Conservation (phyloP, 2,329 filamentous ascomycete species). For the Blastomyces gilchristii region DNA sequence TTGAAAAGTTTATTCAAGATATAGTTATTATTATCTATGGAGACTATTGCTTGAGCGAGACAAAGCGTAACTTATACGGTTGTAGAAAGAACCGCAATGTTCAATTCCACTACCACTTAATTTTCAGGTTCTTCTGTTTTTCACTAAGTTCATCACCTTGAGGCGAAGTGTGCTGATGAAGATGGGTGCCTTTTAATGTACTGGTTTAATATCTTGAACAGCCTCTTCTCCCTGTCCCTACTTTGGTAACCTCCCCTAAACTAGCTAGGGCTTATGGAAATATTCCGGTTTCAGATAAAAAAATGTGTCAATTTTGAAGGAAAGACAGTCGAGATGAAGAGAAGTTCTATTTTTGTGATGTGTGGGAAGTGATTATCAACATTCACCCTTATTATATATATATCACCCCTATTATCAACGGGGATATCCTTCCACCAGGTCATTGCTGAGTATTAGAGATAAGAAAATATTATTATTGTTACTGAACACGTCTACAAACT, state of each 20-base stretch:
- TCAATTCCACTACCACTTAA: constrained; percentile 48
- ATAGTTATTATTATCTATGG: not conserved
- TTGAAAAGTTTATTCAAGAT: not conserved
- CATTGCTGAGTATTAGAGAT: not conserved
- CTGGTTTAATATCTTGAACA: not conserved
- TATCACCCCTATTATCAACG: not conserved
- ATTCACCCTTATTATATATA: not conserved
- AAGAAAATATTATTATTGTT: not conserved
- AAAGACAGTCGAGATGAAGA: not conserved
- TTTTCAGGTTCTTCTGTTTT: constrained; percentile 53
- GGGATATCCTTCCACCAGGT: not conserved
- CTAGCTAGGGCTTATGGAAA: not conserved
- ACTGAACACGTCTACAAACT: not conserved
- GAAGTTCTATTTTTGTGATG: not conserved
- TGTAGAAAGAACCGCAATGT: constrained; percentile 38
- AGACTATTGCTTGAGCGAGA: constrained; percentile 21
- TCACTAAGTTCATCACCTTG: constrained; percentile 53
- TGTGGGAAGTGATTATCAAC: not conserved
- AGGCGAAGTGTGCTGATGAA: constrained; percentile 49
- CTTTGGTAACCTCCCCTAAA: not conserved
- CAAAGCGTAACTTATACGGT: constrained; percentile 40
- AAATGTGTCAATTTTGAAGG: not conserved
- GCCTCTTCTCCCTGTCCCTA: not conserved
- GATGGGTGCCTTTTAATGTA: constrained; percentile 27
- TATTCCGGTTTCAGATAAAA: not conserved